Base-by-base conservation (phyloP, 225 moss, liverwort and hornwort genomes). In the Physcomitrellopsis africana region DNA sequence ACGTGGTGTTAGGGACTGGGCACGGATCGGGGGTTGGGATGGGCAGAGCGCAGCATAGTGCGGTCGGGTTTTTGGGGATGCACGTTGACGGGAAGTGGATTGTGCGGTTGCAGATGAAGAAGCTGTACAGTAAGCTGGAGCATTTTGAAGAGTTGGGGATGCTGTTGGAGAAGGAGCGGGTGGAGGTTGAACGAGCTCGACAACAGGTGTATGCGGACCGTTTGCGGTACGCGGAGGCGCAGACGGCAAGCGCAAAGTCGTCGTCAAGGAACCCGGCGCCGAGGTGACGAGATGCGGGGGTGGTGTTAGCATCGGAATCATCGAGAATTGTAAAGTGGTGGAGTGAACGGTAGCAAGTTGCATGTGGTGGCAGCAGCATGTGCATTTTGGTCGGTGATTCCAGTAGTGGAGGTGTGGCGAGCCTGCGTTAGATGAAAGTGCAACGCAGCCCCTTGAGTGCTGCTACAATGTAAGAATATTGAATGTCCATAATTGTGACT, bases 121-220 rank as follows among this genome's bases (percentile, higher is more conserved):
- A 87, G 76, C 80, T 96, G 65, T 81, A 91, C 74, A 69, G 85
- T 24, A 96, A 96, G 81, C 70, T 94, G 51, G 91, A 94, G 81
- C 94, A 91, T 75, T 96, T 96, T 71, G 94, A 94, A 76, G 96
- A 96, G 86, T 79, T 96, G 26, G 96, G 94, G 78, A 81, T 81
- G 83, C 90, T 96, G 2, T 80, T 96, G 48, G 94, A 92, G 81
- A 96, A 90, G 77, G 96, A 96, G 72, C 87, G 94, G 45, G 8
- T 81, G 20, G 94, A 94, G 74, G 66, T 96, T 37, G 96, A 94
- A 78, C 91, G 85, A 73, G 80, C 93, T 32, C 88, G 96, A 24
- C 92, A 92, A 66, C 77, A 85, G 57, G 81, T 93, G 11, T 93
- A 87, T 72, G 91, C 91, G 6, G 88, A 93, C 37, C 95, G 90